These are phyloP conservation scores for Quercus alba DNA, from an alignment of 306 rosid genomes.

Conservation along the genomic window DNA sequence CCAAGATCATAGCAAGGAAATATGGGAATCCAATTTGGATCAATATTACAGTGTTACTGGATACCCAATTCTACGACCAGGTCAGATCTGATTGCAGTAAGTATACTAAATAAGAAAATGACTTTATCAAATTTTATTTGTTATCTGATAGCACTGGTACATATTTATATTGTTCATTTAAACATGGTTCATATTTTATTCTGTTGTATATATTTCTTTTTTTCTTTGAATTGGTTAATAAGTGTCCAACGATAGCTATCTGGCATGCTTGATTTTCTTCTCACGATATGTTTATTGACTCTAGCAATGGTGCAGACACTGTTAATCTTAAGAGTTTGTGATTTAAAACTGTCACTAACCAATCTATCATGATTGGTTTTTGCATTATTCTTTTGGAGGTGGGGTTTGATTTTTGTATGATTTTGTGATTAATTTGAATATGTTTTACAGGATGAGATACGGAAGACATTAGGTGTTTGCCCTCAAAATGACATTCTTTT, in stretches of 20 bases:
- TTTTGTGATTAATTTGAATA: conserved; percentile 16
- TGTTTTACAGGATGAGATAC: conserved; percentile 82
- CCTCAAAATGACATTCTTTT: conserved; percentile 95
- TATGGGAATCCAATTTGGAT: not conserved
- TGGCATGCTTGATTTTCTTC: not conserved
- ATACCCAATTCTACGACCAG: not conserved
- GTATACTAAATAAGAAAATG: not conserved
- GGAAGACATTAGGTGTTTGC: conserved; percentile 91
- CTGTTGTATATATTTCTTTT: not conserved
- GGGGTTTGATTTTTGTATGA: conserved; percentile 10
- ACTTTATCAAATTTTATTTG: not conserved
- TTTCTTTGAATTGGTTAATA: not conserved
- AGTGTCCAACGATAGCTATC: not conserved
- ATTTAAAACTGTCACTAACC: not conserved
- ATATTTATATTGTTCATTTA: too few relatives aligned
- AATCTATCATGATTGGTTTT: not conserved
- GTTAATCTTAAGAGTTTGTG: not conserved
- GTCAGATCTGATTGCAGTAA: not conserved
- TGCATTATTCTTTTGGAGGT: not conserved
- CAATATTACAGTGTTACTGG: not conserved
- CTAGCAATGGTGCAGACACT: not conserved
- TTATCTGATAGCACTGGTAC: not conserved
- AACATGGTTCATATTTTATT: not conserved
- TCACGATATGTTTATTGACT: not conserved
- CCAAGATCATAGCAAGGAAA: not conserved